Evolutionary conservation across 2,329 filamentous ascomycete genomes (phyloP), one percentile per base, ranked within the genome.

Genomic region (Cadophora gregata): DNA sequence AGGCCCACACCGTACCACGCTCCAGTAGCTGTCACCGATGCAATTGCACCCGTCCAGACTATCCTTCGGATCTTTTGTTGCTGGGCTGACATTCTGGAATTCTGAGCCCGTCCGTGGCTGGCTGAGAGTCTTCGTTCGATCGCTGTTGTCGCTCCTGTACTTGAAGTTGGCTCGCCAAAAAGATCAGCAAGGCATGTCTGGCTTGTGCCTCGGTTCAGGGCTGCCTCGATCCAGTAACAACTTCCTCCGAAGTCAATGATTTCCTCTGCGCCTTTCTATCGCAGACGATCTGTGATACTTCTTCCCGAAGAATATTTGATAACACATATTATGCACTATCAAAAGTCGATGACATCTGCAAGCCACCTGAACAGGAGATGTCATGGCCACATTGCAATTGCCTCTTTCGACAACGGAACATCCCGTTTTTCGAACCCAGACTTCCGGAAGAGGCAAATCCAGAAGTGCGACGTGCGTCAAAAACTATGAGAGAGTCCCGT

Each of bases 1-100:
- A 89, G 70, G 10, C 83, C 82, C 16, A 88, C 88, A 27, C 88
- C 88, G 71, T 88, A 89, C 68, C 85, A 81, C 2, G 86, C 81
- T 61, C 88, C 87, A 1, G 82, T 82, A 5, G 84, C 83, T 1
- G 86, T 88, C 53, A 88, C 82, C 16, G 84, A 81, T 8, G 84
- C 81, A n/a, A 89, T 81, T 4, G 83, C 81, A 38, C 80, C 83
- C 1, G 87, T 86, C 71, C 88, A 75, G 19, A 88, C 79, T 66
- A 84, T 79, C n/a, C 83, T 80, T 33, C 84, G 81, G 6, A 85
- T 69, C 63, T 78, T 80, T 25, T 76, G 75, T 31, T 75, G 75
- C 24, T 75, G 71, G 33, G 33, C 55, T 25, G 33, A 58, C 55
- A 58, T 58, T 16, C 12, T 42, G 31, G 5, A 4, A 16, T 19